phyloP scores from a whole-genome alignment of 306 rosid genomes.

The Pyrus pyrifolia region DNA sequence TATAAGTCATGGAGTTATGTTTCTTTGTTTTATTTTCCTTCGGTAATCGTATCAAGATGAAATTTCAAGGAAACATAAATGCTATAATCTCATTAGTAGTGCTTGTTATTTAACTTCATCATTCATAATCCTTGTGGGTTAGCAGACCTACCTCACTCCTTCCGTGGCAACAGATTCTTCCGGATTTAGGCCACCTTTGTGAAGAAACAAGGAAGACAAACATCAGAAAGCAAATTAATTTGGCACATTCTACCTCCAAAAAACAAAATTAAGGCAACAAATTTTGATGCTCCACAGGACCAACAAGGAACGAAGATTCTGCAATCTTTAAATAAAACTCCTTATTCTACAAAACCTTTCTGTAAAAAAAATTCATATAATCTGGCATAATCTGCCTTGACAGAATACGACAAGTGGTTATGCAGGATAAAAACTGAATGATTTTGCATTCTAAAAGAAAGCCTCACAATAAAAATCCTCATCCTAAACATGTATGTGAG shows the following conservation, averaged over 20 bases:
- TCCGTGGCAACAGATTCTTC: constrained; percentile 34
- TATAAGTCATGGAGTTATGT: not conserved
- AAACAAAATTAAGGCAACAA: not conserved
- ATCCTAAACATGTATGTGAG: not conserved
- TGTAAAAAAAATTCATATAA: not conserved
- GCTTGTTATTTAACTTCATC: not conserved
- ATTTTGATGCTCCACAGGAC: not conserved
- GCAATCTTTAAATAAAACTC: not conserved
- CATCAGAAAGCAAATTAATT: not conserved
- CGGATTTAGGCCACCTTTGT: constrained; percentile 43
- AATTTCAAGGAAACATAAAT: not conserved
- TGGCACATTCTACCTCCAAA: not conserved
- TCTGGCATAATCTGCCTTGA: not conserved
- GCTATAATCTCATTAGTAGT: not conserved
- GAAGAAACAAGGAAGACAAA: constrained; percentile 1
- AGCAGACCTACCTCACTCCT: constrained; percentile 45
- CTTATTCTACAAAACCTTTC: not conserved
- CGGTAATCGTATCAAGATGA: not conserved
- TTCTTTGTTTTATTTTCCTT: not conserved
- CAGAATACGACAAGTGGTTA: not conserved
- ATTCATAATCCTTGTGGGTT: constrained; percentile 3
- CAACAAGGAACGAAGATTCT: not conserved
- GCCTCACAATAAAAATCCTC: not conserved
- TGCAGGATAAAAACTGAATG: not conserved
- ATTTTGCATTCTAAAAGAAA: not conserved